A percentile compares a stretch with the other conserved stretches of the same genome.
Conservation (phyloP, 2,329 filamentous ascomycete genomes). For the Stagonosporopsis chrysanthemi region DNA sequence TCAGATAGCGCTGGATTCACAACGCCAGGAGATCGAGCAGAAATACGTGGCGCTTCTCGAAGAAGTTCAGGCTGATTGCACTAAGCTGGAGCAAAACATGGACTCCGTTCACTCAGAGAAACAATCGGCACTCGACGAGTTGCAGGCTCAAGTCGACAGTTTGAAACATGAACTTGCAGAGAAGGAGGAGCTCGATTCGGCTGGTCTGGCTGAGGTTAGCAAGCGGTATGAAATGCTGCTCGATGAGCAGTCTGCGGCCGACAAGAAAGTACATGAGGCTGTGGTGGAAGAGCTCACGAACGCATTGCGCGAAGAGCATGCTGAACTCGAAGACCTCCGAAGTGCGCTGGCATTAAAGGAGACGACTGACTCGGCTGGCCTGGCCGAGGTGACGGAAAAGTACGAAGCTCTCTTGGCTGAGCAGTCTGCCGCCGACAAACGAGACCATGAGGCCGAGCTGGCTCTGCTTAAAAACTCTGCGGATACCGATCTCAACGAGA, state of each 20-base stretch:
- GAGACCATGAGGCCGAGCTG: constrained; percentile 32
- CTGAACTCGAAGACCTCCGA: constrained; percentile 32
- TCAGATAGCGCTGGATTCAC: constrained; percentile 20
- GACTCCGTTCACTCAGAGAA: constrained; percentile 31
- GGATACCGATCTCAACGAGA: constrained; percentile 21
- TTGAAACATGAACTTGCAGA: constrained; percentile 31
- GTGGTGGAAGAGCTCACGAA: constrained; percentile 31
- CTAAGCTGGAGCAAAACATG: constrained; percentile 40
- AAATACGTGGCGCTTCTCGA: constrained; percentile 42
- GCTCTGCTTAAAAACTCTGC: constrained; percentile 25
- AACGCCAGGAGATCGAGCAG: constrained; percentile 40
- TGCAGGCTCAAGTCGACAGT: constrained; percentile 28
- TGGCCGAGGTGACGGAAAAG: constrained; percentile 34
- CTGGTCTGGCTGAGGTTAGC: constrained; percentile 30
- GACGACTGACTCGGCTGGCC: constrained; percentile 23
- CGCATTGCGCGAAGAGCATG: constrained; percentile 29
- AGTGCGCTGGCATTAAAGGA: constrained; percentile 32
- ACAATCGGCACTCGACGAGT: constrained; percentile 38
- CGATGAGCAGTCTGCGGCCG: constrained; percentile 31
- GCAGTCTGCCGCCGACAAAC: constrained; percentile 30
- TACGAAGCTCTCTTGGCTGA: constrained; percentile 40
- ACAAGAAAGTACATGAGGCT: constrained; percentile 31
- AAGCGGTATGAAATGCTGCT: constrained; percentile 39
- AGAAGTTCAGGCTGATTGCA: constrained; percentile 35
- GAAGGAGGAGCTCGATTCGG: constrained; percentile 27